Evolutionary conservation across 768 basidiomycete genomes (phyloP), one percentile per base, ranked within the genome.

Genomic region (Amanita thiersii): DNA sequence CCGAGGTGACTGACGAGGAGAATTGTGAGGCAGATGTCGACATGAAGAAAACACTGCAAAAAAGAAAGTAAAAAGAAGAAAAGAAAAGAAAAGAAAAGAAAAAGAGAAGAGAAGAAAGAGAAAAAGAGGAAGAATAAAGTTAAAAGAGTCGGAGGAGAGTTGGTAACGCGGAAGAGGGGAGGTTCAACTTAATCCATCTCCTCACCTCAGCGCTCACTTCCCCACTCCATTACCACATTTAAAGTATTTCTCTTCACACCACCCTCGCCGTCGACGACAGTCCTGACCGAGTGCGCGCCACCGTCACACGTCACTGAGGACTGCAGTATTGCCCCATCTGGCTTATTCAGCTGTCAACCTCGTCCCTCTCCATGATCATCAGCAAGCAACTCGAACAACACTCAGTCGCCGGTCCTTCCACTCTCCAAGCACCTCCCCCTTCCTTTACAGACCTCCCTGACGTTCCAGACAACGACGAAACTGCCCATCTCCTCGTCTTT

Each of bases 11-110:
- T 4, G 30, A 10, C 11, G 37, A 39, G 1, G 42, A 28, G 14
- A 46, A 30, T 17, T 15, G 6, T 18, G 48, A 44, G 32, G 53
- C 53, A 15, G 57, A 44, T 17, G 55, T 49, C 23, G 53, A 47
- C 3, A 56, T 42, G 37, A 50, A 45, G 37, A 49, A 37, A 11
- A 46, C 24, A 37, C 52, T 40, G 30, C 51, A 45, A 32, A 47
- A 45, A 42, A 51, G 45, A 40, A 49, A 29, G 28, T 51, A 17
- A 8, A 56, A 51, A 44, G 54, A 34, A 9, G 55, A 33, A 21
- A 54, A 43, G 20, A 52, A 45, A 31, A 47, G 33, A 25, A 52
- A 31, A 17, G 48, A 38, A 33, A 55, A 49, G 44, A 38, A 39
- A 36, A 51, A 32, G 41, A 48, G 39, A 39, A 52, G 40, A 36